These are phyloP conservation scores for Suillus cothurnatus DNA, from an alignment of 768 basidiomycete genomes.

Conservation along the genomic window DNA sequence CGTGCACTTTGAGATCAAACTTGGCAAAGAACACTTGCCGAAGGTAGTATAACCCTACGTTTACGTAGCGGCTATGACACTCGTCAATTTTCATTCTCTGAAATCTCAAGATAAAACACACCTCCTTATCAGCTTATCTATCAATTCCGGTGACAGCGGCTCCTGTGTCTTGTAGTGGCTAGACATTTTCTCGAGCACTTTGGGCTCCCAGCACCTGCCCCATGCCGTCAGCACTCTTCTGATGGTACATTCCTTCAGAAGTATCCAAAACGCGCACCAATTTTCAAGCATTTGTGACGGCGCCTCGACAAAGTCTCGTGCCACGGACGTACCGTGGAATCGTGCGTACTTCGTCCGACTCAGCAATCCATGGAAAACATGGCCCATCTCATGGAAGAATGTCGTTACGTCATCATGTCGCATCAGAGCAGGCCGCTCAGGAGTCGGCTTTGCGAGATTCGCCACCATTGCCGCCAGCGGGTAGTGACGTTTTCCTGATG, in stretches of 20 bases:
- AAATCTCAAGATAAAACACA: constrained; percentile 24
- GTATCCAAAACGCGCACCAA: constrained; percentile 49
- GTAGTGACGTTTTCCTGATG: constrained; percentile 64
- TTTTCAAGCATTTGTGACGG: constrained; percentile 94
- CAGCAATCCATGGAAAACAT: constrained; percentile 70
- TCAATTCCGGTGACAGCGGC: constrained; percentile 69
- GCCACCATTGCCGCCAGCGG: constrained; percentile 88
- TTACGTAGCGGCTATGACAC: constrained; percentile 66
- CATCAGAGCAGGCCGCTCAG: constrained; percentile 82
- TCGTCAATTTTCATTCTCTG: not conserved
- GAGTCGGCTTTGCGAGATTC: constrained; percentile 84
- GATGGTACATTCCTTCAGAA: not conserved
- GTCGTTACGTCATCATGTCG: constrained; percentile 87
- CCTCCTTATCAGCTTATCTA: constrained; percentile 82
- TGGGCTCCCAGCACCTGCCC: constrained; percentile 77
- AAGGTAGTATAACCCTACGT: constrained; percentile 79
- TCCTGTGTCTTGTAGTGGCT: constrained; percentile 76
- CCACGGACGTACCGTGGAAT: constrained; percentile 85
- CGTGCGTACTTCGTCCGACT: constrained; percentile 69
- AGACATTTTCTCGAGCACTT: constrained; percentile 72
- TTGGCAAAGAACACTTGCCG: constrained; percentile 85
- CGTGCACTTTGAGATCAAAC: constrained; percentile 77
- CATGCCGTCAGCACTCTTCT: not conserved
- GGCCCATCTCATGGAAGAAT: constrained; percentile 91
- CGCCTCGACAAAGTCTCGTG: constrained; percentile 85